Percentiles rank a stretch among this genome's conserved stretches.
Conservation (phyloP, 2,329 filamentous ascomycete species). For the Penicillium paneum region DNA sequence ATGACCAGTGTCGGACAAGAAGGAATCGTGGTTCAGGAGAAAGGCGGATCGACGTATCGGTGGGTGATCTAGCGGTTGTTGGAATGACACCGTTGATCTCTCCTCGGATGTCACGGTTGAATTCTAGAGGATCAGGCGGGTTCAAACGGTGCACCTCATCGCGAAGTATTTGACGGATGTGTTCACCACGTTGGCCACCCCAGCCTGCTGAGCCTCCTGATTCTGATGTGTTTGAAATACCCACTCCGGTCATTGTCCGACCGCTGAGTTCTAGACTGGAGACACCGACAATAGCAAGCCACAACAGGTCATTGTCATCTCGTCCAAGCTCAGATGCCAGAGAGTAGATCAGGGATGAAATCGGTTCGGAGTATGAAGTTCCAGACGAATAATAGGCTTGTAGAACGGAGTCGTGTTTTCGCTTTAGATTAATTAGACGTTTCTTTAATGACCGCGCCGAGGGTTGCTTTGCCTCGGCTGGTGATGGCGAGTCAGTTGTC, state of each 20-base stretch:
- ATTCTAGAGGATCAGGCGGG: conserved; percentile 63
- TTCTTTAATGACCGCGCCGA: conserved; percentile 70
- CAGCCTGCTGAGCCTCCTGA: conserved; percentile 63
- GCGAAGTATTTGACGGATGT: conserved; percentile 78
- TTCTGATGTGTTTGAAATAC: conserved; percentile 56
- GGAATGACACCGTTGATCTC: conserved; percentile 80
- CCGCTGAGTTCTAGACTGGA: conserved; percentile 92
- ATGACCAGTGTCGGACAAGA: conserved; percentile 89
- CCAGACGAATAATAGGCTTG: conserved; percentile 82
- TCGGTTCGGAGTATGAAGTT: conserved; percentile 88
- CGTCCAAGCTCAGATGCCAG: conserved; percentile 90
- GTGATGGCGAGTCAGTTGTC: conserved; percentile 40
- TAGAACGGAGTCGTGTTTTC: conserved; percentile 72
- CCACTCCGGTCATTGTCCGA: conserved; percentile 75
- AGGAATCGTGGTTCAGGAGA: conserved; percentile 93
- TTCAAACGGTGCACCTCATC: conserved; percentile 95
- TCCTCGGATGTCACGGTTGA: conserved; percentile 59
- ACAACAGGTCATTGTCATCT: conserved; percentile 94
- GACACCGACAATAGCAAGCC: conserved; percentile 91
- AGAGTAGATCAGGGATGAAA: conserved; percentile 91
- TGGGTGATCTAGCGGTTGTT: conserved; percentile 81
- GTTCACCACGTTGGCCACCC: conserved; percentile 77
- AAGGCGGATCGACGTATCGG: conserved; percentile 85
- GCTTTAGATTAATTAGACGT: conserved; percentile 69
- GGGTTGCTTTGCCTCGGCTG: conserved; percentile 53